phyloP scores from a whole-genome alignment of 371 early-diverging fungal genomes.

The Batrachochytrium dendrobatidis region DNA sequence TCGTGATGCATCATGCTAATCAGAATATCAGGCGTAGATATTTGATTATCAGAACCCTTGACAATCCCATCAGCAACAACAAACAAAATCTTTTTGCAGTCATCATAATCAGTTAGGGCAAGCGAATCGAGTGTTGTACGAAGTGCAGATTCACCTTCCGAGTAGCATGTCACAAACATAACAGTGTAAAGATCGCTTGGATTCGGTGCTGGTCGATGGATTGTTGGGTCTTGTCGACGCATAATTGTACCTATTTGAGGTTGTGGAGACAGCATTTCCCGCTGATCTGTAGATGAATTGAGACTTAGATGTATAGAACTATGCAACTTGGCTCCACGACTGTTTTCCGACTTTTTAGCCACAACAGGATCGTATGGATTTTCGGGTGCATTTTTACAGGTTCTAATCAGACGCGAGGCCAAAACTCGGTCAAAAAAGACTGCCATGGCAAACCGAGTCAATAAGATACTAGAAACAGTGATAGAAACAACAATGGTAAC shows the following conservation, averaged over 20 bases:
- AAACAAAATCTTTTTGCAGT: conserved; percentile 61
- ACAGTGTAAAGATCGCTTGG: conserved; percentile 28
- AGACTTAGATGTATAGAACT: neutral
- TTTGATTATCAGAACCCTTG: conserved; percentile 21
- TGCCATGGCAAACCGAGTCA: conserved; percentile 19
- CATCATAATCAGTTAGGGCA: conserved; percentile 47
- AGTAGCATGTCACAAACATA: conserved; percentile 52
- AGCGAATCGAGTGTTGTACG: conserved; percentile 49
- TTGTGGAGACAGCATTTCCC: neutral
- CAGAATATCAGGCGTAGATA: conserved; percentile 28
- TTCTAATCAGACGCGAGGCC: conserved; percentile 4
- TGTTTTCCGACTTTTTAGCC: neutral
- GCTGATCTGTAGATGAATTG: too few species aligned
- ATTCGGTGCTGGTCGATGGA: neutral
- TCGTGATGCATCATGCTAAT: conserved; percentile 22
- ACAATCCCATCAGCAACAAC: conserved; percentile 30
- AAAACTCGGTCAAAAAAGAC: conserved; percentile 20
- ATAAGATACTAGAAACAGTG: conserved; percentile 12
- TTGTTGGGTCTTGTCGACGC: neutral
- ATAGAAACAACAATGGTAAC: conserved; percentile 10
- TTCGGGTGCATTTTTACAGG: conserved; percentile 1
- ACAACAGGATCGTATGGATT: neutral
- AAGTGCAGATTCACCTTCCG: conserved; percentile 49
- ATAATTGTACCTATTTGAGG: neutral
- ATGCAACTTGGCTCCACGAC: neutral